phyloP scores from a whole-genome alignment of 805 yeast genomes.

The Candida lessepsii region DNA sequence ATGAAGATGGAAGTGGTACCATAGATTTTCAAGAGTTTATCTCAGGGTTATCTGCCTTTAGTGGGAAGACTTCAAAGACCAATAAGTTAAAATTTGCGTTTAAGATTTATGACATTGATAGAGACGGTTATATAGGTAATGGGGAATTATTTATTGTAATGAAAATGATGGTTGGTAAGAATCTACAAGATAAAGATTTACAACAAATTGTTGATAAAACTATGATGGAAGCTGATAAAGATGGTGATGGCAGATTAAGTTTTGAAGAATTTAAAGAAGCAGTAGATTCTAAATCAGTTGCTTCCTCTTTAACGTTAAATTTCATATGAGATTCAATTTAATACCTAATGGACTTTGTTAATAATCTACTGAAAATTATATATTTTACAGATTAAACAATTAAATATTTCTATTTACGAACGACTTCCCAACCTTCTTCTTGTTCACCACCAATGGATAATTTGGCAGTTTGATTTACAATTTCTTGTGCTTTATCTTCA shows the following conservation, averaged over 20 bases:
- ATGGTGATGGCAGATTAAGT: slow-evolving; percentile 81
- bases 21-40: slow-evolving; percentile 96
- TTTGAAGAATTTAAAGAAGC: slow-evolving; percentile 84
- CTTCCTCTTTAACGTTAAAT: slow-evolving; percentile 57
- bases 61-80: slow-evolving; percentile 74
- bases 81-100: slow-evolving; percentile 89
- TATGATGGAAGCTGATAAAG: slow-evolving; percentile 85
- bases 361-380: background rate
- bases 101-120: slow-evolving; percentile 90
- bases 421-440: slow-evolving; percentile 38
- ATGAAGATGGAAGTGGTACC: slow-evolving; percentile 86
- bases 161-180: slow-evolving; percentile 96
- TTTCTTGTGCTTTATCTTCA: slow-evolving; percentile 9
- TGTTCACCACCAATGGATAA: slow-evolving; percentile 25
- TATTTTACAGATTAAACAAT: slow-evolving; percentile 10
- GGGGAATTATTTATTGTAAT: slow-evolving; percentile 91
- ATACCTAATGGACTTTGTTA: too few relatives aligned
- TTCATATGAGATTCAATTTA: slow-evolving; percentile 34
- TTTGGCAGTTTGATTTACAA: slow-evolving; percentile 19
- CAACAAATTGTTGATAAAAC: slow-evolving; percentile 98
- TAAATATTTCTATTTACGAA: slow-evolving; percentile 16
- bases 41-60: slow-evolving; percentile 79
- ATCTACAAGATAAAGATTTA: slow-evolving; percentile 78
- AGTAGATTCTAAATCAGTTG: slow-evolving; percentile 56
- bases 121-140: slow-evolving; percentile 91